Base-by-base conservation (phyloP, 495 filamentous ascomycete species). In the Aspergillus affinis region DNA sequence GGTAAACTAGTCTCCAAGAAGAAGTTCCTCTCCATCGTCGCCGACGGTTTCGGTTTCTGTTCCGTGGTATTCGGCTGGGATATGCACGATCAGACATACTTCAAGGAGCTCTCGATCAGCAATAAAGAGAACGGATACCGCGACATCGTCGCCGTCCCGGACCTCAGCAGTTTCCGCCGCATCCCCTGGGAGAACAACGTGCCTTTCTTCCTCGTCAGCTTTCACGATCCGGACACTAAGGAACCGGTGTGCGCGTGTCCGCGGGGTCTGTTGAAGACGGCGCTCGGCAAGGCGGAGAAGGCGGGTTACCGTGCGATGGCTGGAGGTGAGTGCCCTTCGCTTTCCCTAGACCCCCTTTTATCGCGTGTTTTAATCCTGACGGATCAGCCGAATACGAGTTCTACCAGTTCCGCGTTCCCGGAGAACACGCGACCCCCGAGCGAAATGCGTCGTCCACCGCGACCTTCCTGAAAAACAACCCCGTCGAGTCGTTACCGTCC, bases 51-150 rank as follows among this genome's bases (percentile, higher is more conserved):
- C 63, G 92, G 92, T 46, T 96, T 96, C 77, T 96, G 92, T 76
- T 91, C 88, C n/a, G 90, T 95, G 55, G 83, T 97, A 44, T 96
- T 95, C 65, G 92, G 92, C 61, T 96, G 92, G 92, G 92, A 97
- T 64, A 95, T 96, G 92, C 92, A 96, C 72, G 92, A 97, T 65
- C 79, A 83, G 73, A 90, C 90, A 9, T 96, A 96, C 67, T 85
- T 86, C 62, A 78, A 80, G 36, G 90, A 97, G 71, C 82, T 94
- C 47, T 85, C 84, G 67, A 87, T 96, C 62, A 91, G 88, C 70
- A 94, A 93, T 64, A 85, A 87, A 63, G 85, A 90, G 61, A 92
- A 93, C 62, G 92, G 92, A 29, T 96, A 95, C 71, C 82, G 86
- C 49, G 92, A 97, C 69, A 74, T 97, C 46, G 83, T 95, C 54